These are phyloP conservation scores for Nepenthes alata DNA, from an alignment of 179 eudicot genomes.

Conservation along the genomic window DNA sequence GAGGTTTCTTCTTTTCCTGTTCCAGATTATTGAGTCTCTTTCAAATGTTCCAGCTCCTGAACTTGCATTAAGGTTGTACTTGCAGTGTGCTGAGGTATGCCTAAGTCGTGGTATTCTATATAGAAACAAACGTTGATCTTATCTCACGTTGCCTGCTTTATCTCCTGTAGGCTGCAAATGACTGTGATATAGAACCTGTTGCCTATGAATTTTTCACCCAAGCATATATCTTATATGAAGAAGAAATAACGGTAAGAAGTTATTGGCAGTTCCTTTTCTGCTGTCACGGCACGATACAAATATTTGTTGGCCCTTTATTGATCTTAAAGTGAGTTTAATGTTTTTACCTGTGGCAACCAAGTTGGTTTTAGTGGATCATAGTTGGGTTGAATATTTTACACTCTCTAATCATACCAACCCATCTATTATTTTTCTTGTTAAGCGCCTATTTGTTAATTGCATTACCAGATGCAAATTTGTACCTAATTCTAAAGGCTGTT, in stretches of 20 bases:
- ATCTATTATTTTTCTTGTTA: too few species aligned
- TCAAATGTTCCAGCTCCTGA: conserved; percentile 76
- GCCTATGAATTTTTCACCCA: conserved; percentile 95
- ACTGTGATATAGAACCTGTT: conserved; percentile 77
- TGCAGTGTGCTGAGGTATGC: conserved; percentile 94
- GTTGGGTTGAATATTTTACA: too few species aligned
- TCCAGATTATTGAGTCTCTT: conserved; percentile 81
- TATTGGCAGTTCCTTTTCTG: background rate
- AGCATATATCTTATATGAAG: conserved; percentile 88
- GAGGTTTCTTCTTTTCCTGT: conserved; percentile 3
- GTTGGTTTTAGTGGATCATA: too few species aligned
- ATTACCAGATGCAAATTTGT: too few species aligned
- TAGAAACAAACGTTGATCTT: background rate
- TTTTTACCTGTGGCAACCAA: too few species aligned
- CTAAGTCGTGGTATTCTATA: background rate
- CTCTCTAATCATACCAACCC: too few species aligned
- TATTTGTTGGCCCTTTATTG: too few species aligned
- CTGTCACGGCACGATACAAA: too few species aligned
- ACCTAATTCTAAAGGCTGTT: too few species aligned
- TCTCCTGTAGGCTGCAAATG: conserved; percentile 70
- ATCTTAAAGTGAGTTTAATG: too few species aligned
- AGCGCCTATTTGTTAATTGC: too few species aligned
- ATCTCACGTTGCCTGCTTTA: conserved; percentile 2
- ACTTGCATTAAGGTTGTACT: conserved; percentile 74
- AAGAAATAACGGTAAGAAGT: conserved; percentile 74